These are phyloP conservation scores for Trypanosoma lewisi DNA, from an alignment of 208 protist genomes.

Conservation along the genomic window DNA sequence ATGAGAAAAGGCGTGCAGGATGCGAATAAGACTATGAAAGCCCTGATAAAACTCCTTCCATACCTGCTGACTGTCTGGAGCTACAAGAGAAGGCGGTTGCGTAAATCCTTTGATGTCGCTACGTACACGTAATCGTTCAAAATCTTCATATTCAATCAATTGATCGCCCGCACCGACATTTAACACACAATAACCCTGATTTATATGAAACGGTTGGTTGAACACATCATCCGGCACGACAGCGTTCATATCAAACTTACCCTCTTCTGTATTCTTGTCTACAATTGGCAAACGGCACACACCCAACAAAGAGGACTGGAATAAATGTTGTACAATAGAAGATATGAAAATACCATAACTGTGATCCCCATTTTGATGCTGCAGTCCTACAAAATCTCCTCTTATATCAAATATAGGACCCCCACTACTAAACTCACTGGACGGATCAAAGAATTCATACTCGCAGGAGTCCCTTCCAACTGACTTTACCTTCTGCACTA, in stretches of 20 bases:
- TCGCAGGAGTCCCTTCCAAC: slow-evolving; percentile 70
- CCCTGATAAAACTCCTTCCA: slow-evolving; percentile 73
- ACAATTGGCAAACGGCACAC: slow-evolving; percentile 73
- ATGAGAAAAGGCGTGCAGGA: slow-evolving; percentile 76
- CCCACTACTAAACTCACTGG: slow-evolving; percentile 61
- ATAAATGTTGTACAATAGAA: slow-evolving; percentile 76
- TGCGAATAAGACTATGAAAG: slow-evolving; percentile 63
- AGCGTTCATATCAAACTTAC: slow-evolving; percentile 5
- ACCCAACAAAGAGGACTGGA: slow-evolving; percentile 60
- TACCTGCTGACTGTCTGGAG: slow-evolving; percentile 52
- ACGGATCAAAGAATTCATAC: slow-evolving; percentile 46
- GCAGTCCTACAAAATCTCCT: slow-evolving; percentile 85
- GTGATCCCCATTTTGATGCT: slow-evolving; percentile 54
- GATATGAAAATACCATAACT: slow-evolving; percentile 55
- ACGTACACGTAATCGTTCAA: slow-evolving; percentile 23
- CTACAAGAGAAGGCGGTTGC: slow-evolving; percentile 33
- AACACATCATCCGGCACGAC: slow-evolving; percentile 24
- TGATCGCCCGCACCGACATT: slow-evolving; percentile 37
- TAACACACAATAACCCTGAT: slow-evolving; percentile 24
- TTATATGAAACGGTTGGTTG: slow-evolving; percentile 34
- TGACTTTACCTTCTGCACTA: slow-evolving; percentile 49
- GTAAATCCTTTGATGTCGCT: slow-evolving; percentile 11
- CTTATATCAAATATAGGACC: slow-evolving; percentile 74
- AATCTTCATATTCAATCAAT: slow-evolving; percentile 36
- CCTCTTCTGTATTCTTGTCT: slow-evolving; percentile 6